Evolutionary conservation across 2,329 filamentous ascomycete genomes (phyloP).

Genomic region (Chaetomium strumarium): DNA sequence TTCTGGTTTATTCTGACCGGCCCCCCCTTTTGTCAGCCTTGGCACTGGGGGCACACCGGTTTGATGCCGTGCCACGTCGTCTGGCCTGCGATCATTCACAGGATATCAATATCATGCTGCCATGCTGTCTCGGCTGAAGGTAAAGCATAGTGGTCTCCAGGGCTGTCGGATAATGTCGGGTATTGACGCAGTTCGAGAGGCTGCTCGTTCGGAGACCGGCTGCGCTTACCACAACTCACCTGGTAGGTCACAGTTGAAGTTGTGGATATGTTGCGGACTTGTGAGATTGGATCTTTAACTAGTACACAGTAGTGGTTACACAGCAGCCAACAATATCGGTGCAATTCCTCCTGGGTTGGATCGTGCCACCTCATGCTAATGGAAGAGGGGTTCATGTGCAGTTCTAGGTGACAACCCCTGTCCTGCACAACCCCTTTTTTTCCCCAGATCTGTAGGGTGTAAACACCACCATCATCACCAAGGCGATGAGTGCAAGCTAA

Average conservation of each 20-base stretch:
- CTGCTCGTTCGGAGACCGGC: no score
- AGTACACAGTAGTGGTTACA: conserved; percentile 3
- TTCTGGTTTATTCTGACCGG: conserved; percentile 1
- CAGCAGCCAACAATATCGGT: conserved; percentile 1
- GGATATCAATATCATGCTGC: no score
- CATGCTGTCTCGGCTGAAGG: no score
- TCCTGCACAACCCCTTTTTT: background rate
- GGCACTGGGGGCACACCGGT: conserved; percentile 1
- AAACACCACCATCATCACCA: background rate
- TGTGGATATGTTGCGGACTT: no score
- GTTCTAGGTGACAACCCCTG: background rate
- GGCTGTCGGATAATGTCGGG: no score
- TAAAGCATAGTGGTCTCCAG: no score
- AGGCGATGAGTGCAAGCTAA: background rate
- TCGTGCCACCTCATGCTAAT: background rate
- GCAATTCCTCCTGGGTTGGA: background rate
- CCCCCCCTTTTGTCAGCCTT: background rate
- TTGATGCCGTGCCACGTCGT: background rate
- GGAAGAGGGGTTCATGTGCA: background rate
- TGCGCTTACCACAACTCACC: no score
- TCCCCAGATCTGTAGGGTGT: background rate
- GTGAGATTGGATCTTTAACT: no score
- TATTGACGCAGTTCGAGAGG: no score
- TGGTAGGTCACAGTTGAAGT: no score
- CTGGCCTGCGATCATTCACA: no score